Percentiles rank a stretch among this genome's conserved stretches.
Conservation (phyloP, 805 yeast species). For the Lipomyces sp. region DNA sequence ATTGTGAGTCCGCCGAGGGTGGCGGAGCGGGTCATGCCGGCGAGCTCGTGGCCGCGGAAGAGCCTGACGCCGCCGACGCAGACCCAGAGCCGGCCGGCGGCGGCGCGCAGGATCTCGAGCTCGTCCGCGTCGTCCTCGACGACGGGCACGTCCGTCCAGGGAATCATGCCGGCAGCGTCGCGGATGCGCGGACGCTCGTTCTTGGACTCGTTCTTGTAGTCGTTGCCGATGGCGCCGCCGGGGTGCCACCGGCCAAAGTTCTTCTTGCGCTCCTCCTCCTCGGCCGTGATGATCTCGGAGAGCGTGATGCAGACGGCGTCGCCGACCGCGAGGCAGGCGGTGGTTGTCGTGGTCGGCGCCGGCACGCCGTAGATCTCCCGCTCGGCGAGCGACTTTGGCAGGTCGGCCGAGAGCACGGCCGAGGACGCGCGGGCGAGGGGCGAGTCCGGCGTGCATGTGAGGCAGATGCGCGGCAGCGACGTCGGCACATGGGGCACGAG, state of each 20-base stretch:
- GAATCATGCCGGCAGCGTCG: slow-evolving; percentile 22
- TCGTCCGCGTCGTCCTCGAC: slow-evolving; percentile 24
- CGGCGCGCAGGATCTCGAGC: slow-evolving; percentile 25
- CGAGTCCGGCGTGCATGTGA: slow-evolving; percentile 62
- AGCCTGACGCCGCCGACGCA: slow-evolving; percentile 19
- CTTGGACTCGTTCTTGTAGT: slow-evolving; percentile 34
- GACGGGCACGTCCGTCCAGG: slow-evolving; percentile 23
- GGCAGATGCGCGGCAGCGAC: slow-evolving; percentile 53
- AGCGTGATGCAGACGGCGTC: slow-evolving; percentile 77
- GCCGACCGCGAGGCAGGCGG: slow-evolving; percentile 68
- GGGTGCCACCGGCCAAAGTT: slow-evolving; percentile 76
- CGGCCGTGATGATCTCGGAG: slow-evolving; percentile 61
- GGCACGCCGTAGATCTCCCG: slow-evolving; percentile 68
- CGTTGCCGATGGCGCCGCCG: slow-evolving; percentile 82
- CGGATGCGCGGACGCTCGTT: neutral
- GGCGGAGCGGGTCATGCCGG: neutral
- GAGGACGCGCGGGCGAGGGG: slow-evolving; percentile 51
- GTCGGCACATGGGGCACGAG: slow-evolving; percentile 57
- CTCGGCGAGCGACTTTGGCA: slow-evolving; percentile 59
- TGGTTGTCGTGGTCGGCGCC: slow-evolving; percentile 85
- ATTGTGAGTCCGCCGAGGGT: slow-evolving; percentile 6
- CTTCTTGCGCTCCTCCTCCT: slow-evolving; percentile 50
- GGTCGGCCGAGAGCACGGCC: slow-evolving; percentile 58
- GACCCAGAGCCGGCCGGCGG: slow-evolving; percentile 28
- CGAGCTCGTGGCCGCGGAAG: slow-evolving; percentile 14